Base-by-base conservation (phyloP, 1,284 basidiomycete genomes). In the Moesziomyces globuligerus region DNA sequence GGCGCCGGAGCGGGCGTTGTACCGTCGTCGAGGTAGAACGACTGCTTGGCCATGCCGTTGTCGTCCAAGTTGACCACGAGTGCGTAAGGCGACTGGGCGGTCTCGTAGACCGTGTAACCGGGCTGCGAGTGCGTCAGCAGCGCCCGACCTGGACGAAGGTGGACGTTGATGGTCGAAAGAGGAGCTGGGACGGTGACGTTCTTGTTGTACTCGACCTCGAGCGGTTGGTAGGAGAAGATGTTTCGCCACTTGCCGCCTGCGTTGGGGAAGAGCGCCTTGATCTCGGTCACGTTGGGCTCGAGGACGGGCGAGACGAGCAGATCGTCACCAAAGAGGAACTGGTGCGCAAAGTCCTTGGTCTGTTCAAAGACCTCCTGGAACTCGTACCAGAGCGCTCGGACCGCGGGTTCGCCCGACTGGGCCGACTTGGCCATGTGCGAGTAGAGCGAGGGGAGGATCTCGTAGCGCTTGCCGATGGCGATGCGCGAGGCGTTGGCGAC, bases 11-110 rank as follows among this genome's bases (percentile, higher is more conserved):
- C 44, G 25, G 46, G 74, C 24, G 70, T 44, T 1, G 29, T 25
- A 7, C 89, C 89, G 71, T 90, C 89, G 76, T 90, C 89, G 37
- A 90, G 68, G 78, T 88, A 89, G 10, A 87, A 86, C 3, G 84
- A 83, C 7, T 89, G 88, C 40, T 85, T 85, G 0, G 89, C 89
- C 5, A 79, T 57, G 2, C 86, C 86, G 34, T 84, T 75, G 1
- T 76, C 65, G 32, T 85, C 82, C 38, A 87, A 86, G 4, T 88
- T 86, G 29, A 78, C 64, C 13, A 74, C 10, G 1, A 78, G 52
- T 3, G 50, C 60, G 36, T 44, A 78, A 4, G 68, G 53, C 10
- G 28, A 23, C 28, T 66, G 60, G 2, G 49, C 37, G 25, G 64
- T 72, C 34, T 76, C 74, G 43, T 65, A 38, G 5, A 68, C 64